Evolutionary conservation across 2,329 filamentous ascomycete species (phyloP), one percentile per base, ranked within the genome.

Genomic region (Ceratocystis ficicola): DNA sequence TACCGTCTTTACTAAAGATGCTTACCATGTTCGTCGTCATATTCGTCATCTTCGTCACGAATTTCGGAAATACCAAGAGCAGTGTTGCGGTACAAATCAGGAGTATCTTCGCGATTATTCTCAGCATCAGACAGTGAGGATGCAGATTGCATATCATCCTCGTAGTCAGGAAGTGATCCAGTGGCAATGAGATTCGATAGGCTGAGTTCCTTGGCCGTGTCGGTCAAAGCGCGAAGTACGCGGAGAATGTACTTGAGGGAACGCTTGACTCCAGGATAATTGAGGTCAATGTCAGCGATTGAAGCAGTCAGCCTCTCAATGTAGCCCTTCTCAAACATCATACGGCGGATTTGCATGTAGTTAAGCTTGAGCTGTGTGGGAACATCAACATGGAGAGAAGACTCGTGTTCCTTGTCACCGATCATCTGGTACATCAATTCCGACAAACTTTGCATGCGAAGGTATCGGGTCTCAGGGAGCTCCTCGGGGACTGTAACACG

Each of bases 301-400:
- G 95, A 95, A 12, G 86, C 84, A 1, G 94, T 97, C 67, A 99
- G 77, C 61, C 93, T 88, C 28, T 89, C 84, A 68, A 97, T 86
- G 73, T 94, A 96, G 66, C 95, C 91, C 77, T 97, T 99, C 76
- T 99, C 94, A 71, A 95, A 97, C 94, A 99, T 99, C 68, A 96
- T 85, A 70, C 91, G 90, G 44, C 90, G 87, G 70, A 99, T 83
- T 72, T 96, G 91, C 41, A 62, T 57, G n/a, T 65, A n/a, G 28
- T 67, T 44, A 6, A 60, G 59, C 8, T 52, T 32, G 32, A 41
- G 59, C 20, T 62, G 44, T 71, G 88, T 86, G 61, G 73, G 73
- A 70, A 80, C 72, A 65, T 77, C 69, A 71, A 74, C 68, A 73
- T 78, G 68, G n/a, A 70, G 68, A 48, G 75, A 76, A 68, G 76